Percentiles rank a stretch among this genome's conserved stretches.
These are phyloP conservation scores for Yamadazyma nakazawae DNA, from an alignment of 805 yeast genomes.

Conservation along the genomic window DNA sequence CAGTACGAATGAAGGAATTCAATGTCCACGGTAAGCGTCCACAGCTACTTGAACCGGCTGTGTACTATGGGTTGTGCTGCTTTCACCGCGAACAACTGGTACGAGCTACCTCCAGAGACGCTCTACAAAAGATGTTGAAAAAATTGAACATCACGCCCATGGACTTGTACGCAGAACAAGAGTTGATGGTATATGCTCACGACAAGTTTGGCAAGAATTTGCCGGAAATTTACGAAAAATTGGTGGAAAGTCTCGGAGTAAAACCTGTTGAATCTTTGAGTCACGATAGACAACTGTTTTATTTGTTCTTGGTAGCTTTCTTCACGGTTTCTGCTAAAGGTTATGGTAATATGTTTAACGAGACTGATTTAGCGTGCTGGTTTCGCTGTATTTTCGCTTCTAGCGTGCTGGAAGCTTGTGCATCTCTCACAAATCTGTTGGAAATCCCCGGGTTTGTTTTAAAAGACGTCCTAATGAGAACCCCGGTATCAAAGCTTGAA, in stretches of 20 bases:
- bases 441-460: constrained; percentile 38
- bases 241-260: not conserved
- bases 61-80: not conserved
- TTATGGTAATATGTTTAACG: not conserved
- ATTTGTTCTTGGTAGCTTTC: not conserved
- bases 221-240: not conserved
- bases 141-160: not conserved
- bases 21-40: not conserved
- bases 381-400: constrained; percentile 29
- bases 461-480: constrained; percentile 36
- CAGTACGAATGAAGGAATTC: not conserved
- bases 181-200: not conserved
- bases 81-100: not conserved
- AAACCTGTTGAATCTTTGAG: not conserved
- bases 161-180: not conserved
- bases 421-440: constrained; percentile 23
- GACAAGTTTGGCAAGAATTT: not conserved
- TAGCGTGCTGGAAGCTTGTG: constrained; percentile 30
- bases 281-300: not conserved
- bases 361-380: constrained; percentile 24
- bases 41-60: not conserved
- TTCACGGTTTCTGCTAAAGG: not conserved
- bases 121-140: not conserved
- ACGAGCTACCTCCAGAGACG: not conserved
- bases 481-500: constrained; percentile 32